Percentiles rank a stretch among this genome's conserved stretches.
Evolutionary conservation across 345 rosid genomes (phyloP).

Genomic region (Lagerstroemia speciosa): DNA sequence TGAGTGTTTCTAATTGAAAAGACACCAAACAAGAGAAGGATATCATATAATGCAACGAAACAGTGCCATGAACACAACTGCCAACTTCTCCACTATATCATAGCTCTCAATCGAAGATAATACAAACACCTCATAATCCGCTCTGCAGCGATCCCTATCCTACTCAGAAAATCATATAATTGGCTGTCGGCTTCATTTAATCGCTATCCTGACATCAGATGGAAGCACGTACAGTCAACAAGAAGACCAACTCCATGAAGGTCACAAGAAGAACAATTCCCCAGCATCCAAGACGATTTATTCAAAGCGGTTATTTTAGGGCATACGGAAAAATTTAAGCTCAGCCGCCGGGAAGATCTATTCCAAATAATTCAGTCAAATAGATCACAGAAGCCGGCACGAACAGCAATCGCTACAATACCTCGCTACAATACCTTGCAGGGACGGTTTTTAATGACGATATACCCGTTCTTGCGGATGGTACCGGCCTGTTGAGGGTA

Average conservation of each 20-base stretch:
- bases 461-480: slow-evolving; percentile 20
- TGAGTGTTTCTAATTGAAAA: neutral
- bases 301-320: no score
- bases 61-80: neutral
- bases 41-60: neutral
- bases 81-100: neutral
- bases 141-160: neutral
- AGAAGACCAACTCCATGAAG: neutral
- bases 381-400: neutral
- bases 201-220: neutral
- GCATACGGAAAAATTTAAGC: no score
- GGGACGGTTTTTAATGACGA: slow-evolving; percentile 18
- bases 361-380: neutral
- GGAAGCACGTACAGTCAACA: neutral
- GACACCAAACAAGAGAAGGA: neutral
- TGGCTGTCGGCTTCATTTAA: neutral
- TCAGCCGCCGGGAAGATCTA: no score
- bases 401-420: neutral
- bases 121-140: neutral
- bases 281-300: no score
- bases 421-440: slow-evolving; percentile 19
- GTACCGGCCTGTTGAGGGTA: slow-evolving; percentile 20
- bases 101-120: no score
- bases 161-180: neutral
- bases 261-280: no score